Evolutionary conservation across 2,329 filamentous ascomycete species (phyloP).

Genomic region (Pseudogymnoascus sp.): DNA sequence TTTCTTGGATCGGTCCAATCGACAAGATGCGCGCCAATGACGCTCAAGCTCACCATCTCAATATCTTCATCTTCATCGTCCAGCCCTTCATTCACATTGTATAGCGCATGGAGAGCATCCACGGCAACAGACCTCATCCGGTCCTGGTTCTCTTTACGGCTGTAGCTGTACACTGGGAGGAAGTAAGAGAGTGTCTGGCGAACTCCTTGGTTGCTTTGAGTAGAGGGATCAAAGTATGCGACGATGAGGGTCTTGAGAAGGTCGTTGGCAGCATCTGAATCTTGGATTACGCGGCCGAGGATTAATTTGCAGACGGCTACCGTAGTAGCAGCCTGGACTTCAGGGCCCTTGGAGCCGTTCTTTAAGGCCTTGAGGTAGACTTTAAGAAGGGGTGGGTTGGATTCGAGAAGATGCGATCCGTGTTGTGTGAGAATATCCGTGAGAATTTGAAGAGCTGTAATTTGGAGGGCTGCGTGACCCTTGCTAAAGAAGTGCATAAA

Average conservation of each 20-base stretch:
- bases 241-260: conserved; percentile 79
- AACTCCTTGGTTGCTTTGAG: conserved; percentile 69
- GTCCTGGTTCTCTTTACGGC: conserved; percentile 70
- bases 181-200: conserved; percentile 88
- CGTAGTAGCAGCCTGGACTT: conserved; percentile 74
- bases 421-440: conserved; percentile 90
- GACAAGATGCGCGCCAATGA: conserved; percentile 73
- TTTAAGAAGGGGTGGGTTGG: conserved; percentile 65
- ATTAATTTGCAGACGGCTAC: conserved; percentile 80
- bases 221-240: conserved; percentile 83
- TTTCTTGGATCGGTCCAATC: conserved; percentile 96
- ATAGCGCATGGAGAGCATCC: conserved; percentile 65
- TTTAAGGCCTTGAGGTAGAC: conserved; percentile 79
- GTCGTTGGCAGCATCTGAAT: conserved; percentile 55
- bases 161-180: conserved; percentile 89
- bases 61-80: conserved; percentile 68
- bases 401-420: conserved; percentile 64
- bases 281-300: conserved; percentile 68
- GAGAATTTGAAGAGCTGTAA: conserved; percentile 82
- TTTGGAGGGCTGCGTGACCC: conserved; percentile 81
- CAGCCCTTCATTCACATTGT: conserved; percentile 61
- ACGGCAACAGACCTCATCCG: conserved; percentile 70
- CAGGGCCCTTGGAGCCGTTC: conserved; percentile 56
- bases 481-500: conserved; percentile 96
- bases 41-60: conserved; percentile 70